Percentiles rank a stretch among this genome's conserved stretches.
These are phyloP conservation scores for Colletotrichum theobromicola DNA, from an alignment of 2,329 filamentous ascomycete genomes.

Conservation along the genomic window DNA sequence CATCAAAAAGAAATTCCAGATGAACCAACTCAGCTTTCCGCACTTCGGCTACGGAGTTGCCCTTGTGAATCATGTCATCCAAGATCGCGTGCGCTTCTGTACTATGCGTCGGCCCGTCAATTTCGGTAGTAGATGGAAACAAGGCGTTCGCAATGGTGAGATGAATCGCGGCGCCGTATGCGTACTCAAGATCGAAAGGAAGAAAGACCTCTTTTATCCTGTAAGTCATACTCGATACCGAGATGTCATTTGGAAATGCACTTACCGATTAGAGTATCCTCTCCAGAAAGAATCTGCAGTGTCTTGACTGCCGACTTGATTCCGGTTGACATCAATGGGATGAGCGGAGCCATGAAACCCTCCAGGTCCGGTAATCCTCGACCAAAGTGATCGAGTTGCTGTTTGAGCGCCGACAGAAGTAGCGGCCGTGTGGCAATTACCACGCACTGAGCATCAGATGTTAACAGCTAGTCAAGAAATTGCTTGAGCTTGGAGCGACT, in stretches of 20 bases:
- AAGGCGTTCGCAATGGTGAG: slow-evolving; percentile 40
- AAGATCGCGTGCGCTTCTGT: slow-evolving; percentile 32
- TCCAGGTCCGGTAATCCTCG: slow-evolving; percentile 32
- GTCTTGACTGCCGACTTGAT: slow-evolving; percentile 47
- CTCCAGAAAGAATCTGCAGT: slow-evolving; percentile 39
- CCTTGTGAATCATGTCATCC: slow-evolving; percentile 36
- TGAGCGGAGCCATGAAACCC: slow-evolving; percentile 32
- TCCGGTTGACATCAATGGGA: slow-evolving; percentile 39
- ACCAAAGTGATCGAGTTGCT: slow-evolving; percentile 34
- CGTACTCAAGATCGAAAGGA: slow-evolving; percentile 43
- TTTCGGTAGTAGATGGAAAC: slow-evolving; percentile 34
- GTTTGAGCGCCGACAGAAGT: slow-evolving; percentile 41
- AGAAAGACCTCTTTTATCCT: slow-evolving; percentile 37
- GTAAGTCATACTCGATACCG: too few species aligned
- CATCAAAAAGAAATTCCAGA: slow-evolving; percentile 31
- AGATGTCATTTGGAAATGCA: accelerated
- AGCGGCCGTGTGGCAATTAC: slow-evolving; percentile 44
- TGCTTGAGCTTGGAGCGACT: background rate
- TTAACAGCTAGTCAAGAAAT: background rate
- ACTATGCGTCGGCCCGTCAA: slow-evolving; percentile 28
- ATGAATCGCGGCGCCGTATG: slow-evolving; percentile 37
- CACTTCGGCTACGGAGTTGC: slow-evolving; percentile 35
- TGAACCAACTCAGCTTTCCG: slow-evolving; percentile 37
- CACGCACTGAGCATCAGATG: slow-evolving; percentile 33
- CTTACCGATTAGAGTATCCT: slow-evolving; percentile 35